These are phyloP conservation scores for Ceriops tagal DNA, from an alignment of 345 rosid species.

Conservation along the genomic window DNA sequence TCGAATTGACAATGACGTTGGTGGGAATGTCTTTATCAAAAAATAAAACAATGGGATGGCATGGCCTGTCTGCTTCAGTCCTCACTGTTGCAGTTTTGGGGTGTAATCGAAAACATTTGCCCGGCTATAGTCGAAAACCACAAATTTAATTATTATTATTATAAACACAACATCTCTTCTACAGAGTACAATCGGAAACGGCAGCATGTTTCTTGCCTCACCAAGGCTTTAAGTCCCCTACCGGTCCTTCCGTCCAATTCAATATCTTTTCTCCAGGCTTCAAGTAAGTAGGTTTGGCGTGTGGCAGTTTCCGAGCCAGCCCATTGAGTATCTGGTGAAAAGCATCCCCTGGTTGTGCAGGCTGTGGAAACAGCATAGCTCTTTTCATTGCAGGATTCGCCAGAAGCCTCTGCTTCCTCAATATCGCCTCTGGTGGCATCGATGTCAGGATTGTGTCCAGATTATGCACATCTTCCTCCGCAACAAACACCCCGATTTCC, in stretches of 20 bases:
- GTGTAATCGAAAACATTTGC: no score
- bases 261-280: conserved; percentile 51
- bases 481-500: conserved; percentile 88
- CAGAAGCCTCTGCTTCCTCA: conserved; percentile 85
- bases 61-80: no score
- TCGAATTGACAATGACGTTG: no score
- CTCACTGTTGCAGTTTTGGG: no score
- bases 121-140: no score
- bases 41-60: no score
- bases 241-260: conserved; percentile 91
- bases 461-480: conserved; percentile 76
- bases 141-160: no score
- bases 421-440: conserved; percentile 64
- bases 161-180: neutral
- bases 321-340: conserved; percentile 95
- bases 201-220: conserved; percentile 8
- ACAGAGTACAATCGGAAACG: no score
- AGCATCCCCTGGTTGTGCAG: conserved; percentile 87
- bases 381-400: conserved; percentile 95
- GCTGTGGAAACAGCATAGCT: conserved; percentile 94
- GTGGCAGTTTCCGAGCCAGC: conserved; percentile 82
- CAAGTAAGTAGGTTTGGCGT: conserved; percentile 47
- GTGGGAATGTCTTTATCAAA: no score
- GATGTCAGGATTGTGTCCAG: conserved; percentile 81
- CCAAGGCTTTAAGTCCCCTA: conserved; percentile 90